phyloP scores from a whole-genome alignment of 23 red algal genomes.

The Chondrus crispus region DNA sequence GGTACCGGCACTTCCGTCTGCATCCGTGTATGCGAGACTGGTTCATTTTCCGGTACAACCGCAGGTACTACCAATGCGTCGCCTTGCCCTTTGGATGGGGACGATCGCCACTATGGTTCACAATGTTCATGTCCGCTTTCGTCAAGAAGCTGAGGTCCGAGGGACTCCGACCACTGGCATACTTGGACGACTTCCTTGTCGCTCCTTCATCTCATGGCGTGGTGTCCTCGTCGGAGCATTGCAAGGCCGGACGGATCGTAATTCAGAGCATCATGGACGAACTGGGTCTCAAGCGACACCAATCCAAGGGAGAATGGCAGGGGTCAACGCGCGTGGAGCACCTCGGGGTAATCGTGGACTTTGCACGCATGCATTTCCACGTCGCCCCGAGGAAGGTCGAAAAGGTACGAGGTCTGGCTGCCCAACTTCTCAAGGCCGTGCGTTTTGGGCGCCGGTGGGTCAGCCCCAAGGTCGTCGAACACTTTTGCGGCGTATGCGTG shows the following conservation, averaged over 20 bases:
- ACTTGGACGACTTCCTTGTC: background rate
- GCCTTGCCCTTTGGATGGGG: constrained; percentile 11
- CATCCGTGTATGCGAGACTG: constrained; percentile 2
- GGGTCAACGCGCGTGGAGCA: background rate
- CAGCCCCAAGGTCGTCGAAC: background rate
- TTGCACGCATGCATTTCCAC: background rate
- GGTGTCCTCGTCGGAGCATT: background rate
- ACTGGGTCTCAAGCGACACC: background rate
- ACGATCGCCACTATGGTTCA: background rate
- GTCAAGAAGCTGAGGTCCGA: background rate
- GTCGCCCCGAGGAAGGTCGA: background rate
- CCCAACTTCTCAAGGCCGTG: background rate
- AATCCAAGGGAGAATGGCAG: background rate
- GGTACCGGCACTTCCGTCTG: constrained; percentile 10
- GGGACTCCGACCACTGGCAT: background rate
- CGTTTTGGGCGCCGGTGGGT: background rate
- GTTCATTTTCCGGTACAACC: background rate
- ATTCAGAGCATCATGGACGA: background rate
- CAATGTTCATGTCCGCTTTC: background rate
- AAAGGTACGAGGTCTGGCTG: background rate
- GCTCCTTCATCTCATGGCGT: background rate
- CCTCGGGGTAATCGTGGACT: background rate
- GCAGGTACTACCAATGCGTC: background rate
- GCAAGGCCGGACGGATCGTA: background rate
- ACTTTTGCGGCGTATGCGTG: constrained; percentile 35